Evolutionary conservation across 2,329 filamentous ascomycete genomes (phyloP).

Genomic region (Microdochium trichocladiopsis): DNA sequence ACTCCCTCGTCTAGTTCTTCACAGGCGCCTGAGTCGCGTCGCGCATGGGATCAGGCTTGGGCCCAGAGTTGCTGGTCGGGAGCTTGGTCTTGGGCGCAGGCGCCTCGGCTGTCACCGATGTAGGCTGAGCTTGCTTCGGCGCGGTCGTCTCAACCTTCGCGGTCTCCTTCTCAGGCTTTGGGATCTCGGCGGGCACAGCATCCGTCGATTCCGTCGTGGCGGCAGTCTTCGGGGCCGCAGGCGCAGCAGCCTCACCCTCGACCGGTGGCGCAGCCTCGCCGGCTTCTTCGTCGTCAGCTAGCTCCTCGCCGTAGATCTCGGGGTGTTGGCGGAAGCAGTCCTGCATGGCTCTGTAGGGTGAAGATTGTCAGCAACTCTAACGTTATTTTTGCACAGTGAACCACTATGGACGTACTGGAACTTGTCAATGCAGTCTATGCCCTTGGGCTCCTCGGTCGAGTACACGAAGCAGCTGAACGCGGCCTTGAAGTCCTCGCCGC

Average conservation of each 20-base stretch:
- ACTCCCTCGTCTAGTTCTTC: too few species aligned
- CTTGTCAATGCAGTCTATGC: conserved; percentile 94
- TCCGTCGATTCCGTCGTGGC: conserved; percentile 8
- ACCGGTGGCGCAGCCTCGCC: conserved; percentile 17
- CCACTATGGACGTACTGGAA: conserved; percentile 64
- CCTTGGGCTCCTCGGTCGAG: conserved; percentile 90
- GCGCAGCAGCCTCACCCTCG: conserved; percentile 12
- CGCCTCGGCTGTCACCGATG: too few species aligned
- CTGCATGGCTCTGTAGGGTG: conserved; percentile 73
- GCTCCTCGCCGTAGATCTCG: conserved; percentile 84
- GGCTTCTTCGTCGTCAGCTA: conserved; percentile 67
- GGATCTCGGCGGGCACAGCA: not conserved
- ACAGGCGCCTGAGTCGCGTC: not conserved
- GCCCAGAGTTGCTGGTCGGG: not conserved
- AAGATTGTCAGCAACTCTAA: not conserved
- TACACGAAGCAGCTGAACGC: conserved; percentile 99
- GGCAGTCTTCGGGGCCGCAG: too few species aligned
- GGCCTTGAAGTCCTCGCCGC: conserved; percentile 88
- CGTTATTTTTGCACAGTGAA: too few species aligned
- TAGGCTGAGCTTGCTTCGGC: not conserved
- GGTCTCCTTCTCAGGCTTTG: too few species aligned
- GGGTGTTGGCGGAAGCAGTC: conserved; percentile 91
- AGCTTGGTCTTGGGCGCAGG: not conserved
- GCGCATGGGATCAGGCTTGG: not conserved
- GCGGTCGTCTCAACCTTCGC: not conserved